phyloP scores from a whole-genome alignment of 768 basidiomycete species.

The Trametes sanguinea region DNA sequence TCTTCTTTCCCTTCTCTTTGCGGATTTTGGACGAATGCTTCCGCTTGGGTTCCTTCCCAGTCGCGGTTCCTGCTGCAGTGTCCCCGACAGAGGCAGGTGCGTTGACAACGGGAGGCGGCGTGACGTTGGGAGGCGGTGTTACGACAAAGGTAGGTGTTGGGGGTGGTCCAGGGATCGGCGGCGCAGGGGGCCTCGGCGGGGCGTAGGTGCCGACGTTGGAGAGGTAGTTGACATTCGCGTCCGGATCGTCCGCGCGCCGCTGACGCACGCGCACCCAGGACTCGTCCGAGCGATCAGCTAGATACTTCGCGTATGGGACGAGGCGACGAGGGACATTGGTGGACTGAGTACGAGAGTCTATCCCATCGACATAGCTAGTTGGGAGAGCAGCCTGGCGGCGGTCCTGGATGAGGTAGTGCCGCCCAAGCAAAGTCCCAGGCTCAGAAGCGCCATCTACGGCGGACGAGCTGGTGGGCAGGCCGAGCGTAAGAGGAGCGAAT shows the following conservation, averaged over 20 bases:
- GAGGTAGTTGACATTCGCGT: constrained; percentile 23
- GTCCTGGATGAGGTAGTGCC: constrained; percentile 25
- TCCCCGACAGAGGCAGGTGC: background rate
- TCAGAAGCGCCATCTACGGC: constrained; percentile 1
- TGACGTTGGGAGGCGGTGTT: background rate
- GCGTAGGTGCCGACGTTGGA: constrained; percentile 23
- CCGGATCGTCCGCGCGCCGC: constrained; percentile 4
- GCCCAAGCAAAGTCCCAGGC: constrained; percentile 27
- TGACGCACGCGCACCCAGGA: constrained; percentile 3
- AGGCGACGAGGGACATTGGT: background rate
- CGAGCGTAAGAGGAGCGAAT: constrained; percentile 6
- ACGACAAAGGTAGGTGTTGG: background rate
- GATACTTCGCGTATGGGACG: constrained; percentile 22
- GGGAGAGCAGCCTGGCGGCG: constrained; percentile 1
- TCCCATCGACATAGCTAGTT: background rate
- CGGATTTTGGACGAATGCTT: constrained; percentile 14
- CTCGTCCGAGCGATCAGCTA: constrained; percentile 24
- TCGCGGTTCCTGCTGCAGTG: background rate
- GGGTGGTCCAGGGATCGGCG: background rate
- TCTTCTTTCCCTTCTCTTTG: constrained; percentile 2
- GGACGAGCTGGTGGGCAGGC: background rate
- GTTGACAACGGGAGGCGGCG: background rate
- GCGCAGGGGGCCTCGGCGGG: background rate
- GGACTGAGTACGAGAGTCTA: background rate
- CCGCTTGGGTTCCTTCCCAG: background rate